Conservation (phyloP, 129 eudicot genomes). For the Flaveria ramosissima region DNA sequence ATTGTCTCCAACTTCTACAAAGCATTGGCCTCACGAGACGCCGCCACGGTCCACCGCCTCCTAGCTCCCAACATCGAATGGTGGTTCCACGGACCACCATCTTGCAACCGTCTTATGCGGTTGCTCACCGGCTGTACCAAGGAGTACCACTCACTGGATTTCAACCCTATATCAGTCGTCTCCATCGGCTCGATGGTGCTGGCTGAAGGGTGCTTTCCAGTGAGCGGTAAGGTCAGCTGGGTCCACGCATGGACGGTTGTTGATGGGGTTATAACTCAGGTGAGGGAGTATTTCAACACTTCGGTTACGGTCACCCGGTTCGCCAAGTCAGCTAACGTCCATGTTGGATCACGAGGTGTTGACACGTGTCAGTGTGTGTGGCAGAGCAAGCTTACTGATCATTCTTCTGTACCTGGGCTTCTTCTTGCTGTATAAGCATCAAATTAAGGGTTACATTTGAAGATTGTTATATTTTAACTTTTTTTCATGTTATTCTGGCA, state of each 20-base stretch:
- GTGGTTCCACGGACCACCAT: conserved; percentile 61
- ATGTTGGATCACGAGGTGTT: conserved; percentile 9
- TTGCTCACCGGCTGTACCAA: conserved; percentile 40
- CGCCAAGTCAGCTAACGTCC: conserved; percentile 4
- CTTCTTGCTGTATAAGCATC: conserved; percentile 44
- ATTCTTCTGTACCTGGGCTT: conserved; percentile 50
- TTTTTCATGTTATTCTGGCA: not conserved
- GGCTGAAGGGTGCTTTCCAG: conserved; percentile 47
- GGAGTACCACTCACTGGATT: conserved; percentile 18
- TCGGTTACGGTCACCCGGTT: conserved; percentile 51
- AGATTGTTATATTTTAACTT: not conserved
- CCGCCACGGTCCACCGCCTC: conserved; percentile 41
- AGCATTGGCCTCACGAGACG: conserved; percentile 42
- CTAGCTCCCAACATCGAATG: conserved; percentile 49
- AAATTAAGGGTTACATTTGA: not conserved
- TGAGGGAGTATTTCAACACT: conserved; percentile 56
- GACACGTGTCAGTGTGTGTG: conserved; percentile 47
- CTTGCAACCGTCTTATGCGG: conserved; percentile 42
- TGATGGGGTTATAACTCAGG: conserved; percentile 50
- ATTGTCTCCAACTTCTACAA: conserved; percentile 36
- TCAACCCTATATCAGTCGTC: conserved; percentile 39
- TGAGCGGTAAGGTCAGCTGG: conserved; percentile 37
- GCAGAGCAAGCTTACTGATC: conserved; percentile 48
- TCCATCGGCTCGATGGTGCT: conserved; percentile 43
- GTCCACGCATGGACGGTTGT: conserved; percentile 58